Conservation (phyloP, 345 rosid species). For the Kernera saxatilis region DNA sequence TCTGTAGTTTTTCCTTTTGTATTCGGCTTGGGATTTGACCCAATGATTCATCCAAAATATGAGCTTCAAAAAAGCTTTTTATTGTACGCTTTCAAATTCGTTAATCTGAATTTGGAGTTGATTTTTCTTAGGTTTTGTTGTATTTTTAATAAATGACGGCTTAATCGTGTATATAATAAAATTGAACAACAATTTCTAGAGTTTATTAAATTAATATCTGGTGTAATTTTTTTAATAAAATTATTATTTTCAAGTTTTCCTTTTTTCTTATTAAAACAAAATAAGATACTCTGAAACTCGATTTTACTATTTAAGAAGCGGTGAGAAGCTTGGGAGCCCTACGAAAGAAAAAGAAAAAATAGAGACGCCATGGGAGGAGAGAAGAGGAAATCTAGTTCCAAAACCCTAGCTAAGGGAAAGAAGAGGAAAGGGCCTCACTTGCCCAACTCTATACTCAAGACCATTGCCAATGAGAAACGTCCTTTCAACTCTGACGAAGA, state of each 20-base stretch:
- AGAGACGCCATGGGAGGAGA: slow-evolving; percentile 13
- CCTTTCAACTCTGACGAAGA: slow-evolving; percentile 54
- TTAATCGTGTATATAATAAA: no score
- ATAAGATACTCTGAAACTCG: no score
- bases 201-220: no score
- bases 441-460: slow-evolving; percentile 53
- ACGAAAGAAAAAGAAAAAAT: no score
- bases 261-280: no score
- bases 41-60: no score
- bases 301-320: no score
- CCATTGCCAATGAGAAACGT: slow-evolving; percentile 42
- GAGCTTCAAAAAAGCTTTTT: not conserved
- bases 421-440: slow-evolving; percentile 67
- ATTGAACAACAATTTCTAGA: no score
- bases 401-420: slow-evolving; percentile 15
- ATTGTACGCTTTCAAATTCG: not conserved
- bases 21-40: not conserved
- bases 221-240: no score
- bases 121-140: not conserved
- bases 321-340: no score
- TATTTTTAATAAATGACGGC: no score
- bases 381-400: slow-evolving; percentile 18
- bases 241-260: no score
- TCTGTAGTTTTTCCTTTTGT: not conserved
- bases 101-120: not conserved